A percentile compares a stretch with the other conserved stretches of the same genome.
Evolutionary conservation across 148 eudicot species (phyloP).

Genomic region (Rhododendron molle): DNA sequence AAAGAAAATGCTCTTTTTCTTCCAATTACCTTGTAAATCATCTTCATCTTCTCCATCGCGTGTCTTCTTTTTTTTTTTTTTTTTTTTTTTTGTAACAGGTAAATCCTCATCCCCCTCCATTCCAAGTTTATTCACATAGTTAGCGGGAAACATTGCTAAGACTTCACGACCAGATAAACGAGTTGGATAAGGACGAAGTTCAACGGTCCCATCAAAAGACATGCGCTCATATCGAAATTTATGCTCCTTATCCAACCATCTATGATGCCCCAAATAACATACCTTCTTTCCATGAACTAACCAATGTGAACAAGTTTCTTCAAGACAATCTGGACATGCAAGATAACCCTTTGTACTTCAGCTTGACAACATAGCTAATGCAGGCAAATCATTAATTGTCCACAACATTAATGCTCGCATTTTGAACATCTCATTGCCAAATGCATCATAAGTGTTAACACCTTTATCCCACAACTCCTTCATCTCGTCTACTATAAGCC

Average conservation of each 20-base stretch:
- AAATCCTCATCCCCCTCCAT: not conserved
- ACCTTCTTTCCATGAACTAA: not conserved
- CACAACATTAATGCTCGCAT: not conserved
- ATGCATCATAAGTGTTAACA: conserved; percentile 1
- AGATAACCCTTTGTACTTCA: conserved; percentile 12
- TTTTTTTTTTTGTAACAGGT: not conserved
- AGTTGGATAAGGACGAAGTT: not conserved
- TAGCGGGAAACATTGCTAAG: not conserved
- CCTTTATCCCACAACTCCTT: conserved; percentile 3
- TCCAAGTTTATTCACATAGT: not conserved
- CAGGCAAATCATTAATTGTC: conserved; percentile 21
- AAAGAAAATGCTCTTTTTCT: not conserved
- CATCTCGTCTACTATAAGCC: conserved; percentile 5
- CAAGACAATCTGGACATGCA: conserved; percentile 11
- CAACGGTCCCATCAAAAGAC: not conserved
- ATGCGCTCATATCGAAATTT: not conserved
- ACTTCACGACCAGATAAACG: not conserved
- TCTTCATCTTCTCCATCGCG: not conserved
- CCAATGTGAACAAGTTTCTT: not conserved
- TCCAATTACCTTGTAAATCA: not conserved
- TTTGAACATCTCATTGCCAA: not conserved
- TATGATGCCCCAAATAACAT: conserved; percentile 4
- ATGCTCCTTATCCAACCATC: not conserved
- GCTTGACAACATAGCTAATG: conserved; percentile 15
- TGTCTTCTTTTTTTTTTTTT: not conserved